Evolutionary conservation across 805 yeast species (phyloP).

Genomic region (Komagataella kurtzmanii): DNA sequence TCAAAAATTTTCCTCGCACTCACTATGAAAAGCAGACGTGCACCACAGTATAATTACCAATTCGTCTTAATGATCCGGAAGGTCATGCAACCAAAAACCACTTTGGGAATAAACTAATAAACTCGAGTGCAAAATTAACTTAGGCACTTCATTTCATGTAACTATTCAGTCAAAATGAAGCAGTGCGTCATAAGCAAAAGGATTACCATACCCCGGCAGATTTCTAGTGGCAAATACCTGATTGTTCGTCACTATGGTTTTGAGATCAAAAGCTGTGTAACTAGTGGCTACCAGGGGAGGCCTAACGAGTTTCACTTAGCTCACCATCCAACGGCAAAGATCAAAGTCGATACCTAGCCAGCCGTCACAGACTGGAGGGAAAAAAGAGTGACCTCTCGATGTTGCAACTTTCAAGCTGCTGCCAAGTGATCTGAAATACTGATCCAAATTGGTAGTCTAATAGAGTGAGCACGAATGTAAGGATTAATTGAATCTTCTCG

Average conservation of each 20-base stretch:
- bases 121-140: neutral
- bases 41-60: neutral
- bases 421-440: neutral
- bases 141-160: neutral
- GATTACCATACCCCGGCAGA: neutral
- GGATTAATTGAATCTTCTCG: neutral
- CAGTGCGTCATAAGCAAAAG: neutral
- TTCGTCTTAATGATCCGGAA: neutral
- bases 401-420: neutral
- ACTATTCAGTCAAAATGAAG: neutral
- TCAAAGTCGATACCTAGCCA: no score
- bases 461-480: neutral
- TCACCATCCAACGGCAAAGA: neutral
- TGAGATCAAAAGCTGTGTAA: neutral
- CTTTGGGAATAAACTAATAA: neutral
- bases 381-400: neutral
- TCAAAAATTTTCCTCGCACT: neutral
- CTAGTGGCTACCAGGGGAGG: neutral
- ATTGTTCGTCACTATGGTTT: neutral
- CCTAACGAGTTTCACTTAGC: neutral
- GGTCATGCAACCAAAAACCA: neutral
- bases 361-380: no score
- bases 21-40: neutral
- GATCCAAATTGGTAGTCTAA: neutral
- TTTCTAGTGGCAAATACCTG: neutral